Base-by-base conservation (phyloP, 495 filamentous ascomycete species). In the Trichocladium uniseriatum region DNA sequence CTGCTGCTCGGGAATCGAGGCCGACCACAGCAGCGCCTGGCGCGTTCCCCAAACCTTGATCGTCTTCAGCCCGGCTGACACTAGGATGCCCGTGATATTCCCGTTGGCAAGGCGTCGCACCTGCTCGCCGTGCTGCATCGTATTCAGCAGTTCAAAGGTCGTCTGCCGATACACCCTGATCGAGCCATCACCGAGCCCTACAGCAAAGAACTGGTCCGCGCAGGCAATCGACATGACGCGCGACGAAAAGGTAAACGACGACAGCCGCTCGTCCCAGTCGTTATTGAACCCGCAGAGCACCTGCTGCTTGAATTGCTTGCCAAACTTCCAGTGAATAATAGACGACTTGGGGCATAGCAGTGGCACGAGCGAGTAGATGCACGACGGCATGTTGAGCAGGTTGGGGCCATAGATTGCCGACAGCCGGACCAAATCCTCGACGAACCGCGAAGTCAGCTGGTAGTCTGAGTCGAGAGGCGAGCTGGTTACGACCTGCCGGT, bases 231-330 rank as follows among this genome's bases (percentile, higher is more conserved):
- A 52, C 43, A 54, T 44, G 32, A 43, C 54, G 24, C 49, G 32
- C 10, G 34, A 31, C 2, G 28, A 15, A 22, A 49, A 54, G 9
- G 28, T 24, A 14, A 57, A 42, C 1, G 45, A 60, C 10, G 51
- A 43, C 22, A 56, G 22, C 31, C 58, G 44, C 19, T 60, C 58
- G 22, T 60, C 58, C 58, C 58, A 60, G 14, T 52, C 48, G 19
- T 49, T 32, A 18, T 60, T 52, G 15, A 51, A 49, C 0, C 34
- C 18, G 43, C 58, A 48, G 5, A 57, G 43, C 0, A 60, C 44
- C 34, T 53, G 54, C 19, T 58, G 55, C 20, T 35, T 51, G 28
- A 47, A 45, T 18, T 41, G 45, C 15, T 45, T 53, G 4, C 27
- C 49, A 35, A 58, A 58, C 24, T 42, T 38, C 37, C 48, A 49